Evolutionary conservation across 1,139 yeast genomes (phyloP), one percentile per base, ranked within the genome.

Genomic region (Groenewaldozyma sp.): DNA sequence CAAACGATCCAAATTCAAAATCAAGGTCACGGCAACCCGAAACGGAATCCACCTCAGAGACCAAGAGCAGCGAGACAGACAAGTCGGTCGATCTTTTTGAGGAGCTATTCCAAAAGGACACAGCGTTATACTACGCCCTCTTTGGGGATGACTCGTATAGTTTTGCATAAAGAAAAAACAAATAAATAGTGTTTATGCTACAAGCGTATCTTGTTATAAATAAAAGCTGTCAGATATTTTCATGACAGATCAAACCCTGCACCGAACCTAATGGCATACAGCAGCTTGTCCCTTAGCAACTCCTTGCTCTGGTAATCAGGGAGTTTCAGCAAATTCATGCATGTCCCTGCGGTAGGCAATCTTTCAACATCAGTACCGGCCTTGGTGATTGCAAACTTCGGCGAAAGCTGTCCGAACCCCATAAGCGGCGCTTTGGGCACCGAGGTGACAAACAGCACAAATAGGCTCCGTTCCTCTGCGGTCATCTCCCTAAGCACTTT

Each of bases 311-410:
- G 63, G 58, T 91, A 91, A 55, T 84, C 82, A 0, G 98, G 98
- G 32, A 93, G 60, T 54, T 82, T 87, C 45, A 91, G 65, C 44
- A 91, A 60, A 56, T 91, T 93, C 21, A 87, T 86, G 66, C 98
- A 91, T 0, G 99, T 91, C 0, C 95, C 77, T 0, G 97, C 83
- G 0, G 96, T 86, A 0, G 98, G 98, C 34, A 91, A 65, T 32
- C 94, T 65, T 5, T 70, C 69, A 17, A 44, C 46, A 2, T 56
- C 52, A 7, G 49, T 39, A 0, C 95, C 94, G 1, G 81, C 73
- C 51, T 78, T 77, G 36, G 86, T 62, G 35, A 91, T 82, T 1
- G 94, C 94, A 63, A 91, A 87, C 42, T 68, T 68, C 0, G 99
- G 98, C 28, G 63, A 64, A 38, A 93, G 66, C 5, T 78, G 75